Base-by-base conservation (phyloP, 805 yeast genomes). In the Hanseniaspora guilliermondii region DNA sequence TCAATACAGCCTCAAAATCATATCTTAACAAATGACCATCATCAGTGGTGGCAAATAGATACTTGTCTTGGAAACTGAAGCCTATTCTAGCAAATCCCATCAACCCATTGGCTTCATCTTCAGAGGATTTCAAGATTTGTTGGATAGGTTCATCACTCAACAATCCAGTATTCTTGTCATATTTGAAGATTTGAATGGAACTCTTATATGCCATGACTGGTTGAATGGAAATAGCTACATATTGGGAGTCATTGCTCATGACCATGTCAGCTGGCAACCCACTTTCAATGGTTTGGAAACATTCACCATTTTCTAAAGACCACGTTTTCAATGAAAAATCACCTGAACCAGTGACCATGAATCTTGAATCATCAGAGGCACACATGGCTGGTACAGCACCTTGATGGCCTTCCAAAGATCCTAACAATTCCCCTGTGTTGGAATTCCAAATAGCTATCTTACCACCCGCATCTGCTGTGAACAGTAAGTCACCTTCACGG, bases 361-460 rank as follows among this genome's bases (percentile, higher is more conserved):
- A 76, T 40, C 76, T 73, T n/a, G 91, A 75, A 55, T 77, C 76
- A 40, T 72, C 68, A 68, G 87, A 93, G 46, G 88, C 83, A 67
- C 89, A 97, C 60, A 93, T 82, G 35, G 96, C 82, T 93, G 95
- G 87, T 63, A 93, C 83, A 53, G 96, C 85, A 82, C 98, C 98
- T 56, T 76, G 76, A 69, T 93, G 97, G 9, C 89, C 89, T 42
- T 71, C 80, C 61, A 87, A 78, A 57, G 99, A 93, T 49, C 98
- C 99, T 56, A 93, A 71, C 69, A 97, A 80, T 72, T 93, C 98
- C 63, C 99, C 99, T 68, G 89, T 91, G 59, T 85, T 82, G 32
- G 97, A 80, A 70, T 78, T 93, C 97, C 97, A 94, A 58, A 91
- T 83, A 47, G 89, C 83, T 1, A 94, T 95, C 53, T 82, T 79